phyloP scores from a whole-genome alignment of 2,329 filamentous ascomycete genomes.

The Neofusicoccum umdonicola region DNA sequence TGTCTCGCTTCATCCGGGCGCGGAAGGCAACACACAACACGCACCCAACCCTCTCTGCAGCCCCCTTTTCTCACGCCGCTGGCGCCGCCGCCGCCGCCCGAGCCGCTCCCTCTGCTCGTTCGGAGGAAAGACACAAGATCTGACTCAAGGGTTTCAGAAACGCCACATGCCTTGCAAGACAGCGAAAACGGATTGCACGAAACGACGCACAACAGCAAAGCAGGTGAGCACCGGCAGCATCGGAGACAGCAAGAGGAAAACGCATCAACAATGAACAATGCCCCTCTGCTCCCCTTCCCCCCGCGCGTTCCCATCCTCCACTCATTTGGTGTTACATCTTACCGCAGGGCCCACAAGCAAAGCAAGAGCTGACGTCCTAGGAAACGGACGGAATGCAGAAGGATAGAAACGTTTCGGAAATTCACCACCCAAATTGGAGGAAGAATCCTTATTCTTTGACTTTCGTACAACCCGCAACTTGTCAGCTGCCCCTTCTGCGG shows the following conservation, averaged over 20 bases:
- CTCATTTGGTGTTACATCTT: neutral
- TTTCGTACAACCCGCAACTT: neutral
- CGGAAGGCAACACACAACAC: neutral
- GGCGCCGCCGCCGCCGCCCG: neutral
- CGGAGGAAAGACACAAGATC: neutral
- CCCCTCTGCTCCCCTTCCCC: neutral
- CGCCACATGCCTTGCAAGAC: constrained; percentile 16
- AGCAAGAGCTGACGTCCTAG: neutral
- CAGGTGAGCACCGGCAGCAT: neutral
- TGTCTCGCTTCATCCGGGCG: constrained; percentile 6
- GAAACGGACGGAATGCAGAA: neutral
- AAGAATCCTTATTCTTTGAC: neutral
- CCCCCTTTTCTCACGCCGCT: neutral
- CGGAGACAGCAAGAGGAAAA: neutral
- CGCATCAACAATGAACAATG: neutral
- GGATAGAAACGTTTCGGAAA: neutral
- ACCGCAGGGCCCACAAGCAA: neutral
- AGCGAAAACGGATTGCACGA: neutral
- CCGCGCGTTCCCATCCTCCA: no score
- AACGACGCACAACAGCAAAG: neutral
- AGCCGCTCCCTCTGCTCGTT: neutral
- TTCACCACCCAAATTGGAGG: neutral
- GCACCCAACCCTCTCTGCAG: neutral
- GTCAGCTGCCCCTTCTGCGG: neutral
- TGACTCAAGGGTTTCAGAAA: neutral